Percentiles rank a stretch among this genome's conserved stretches.
Conservation (phyloP, 2,329 filamentous ascomycete species). For the Paramyrothecium sp. region DNA sequence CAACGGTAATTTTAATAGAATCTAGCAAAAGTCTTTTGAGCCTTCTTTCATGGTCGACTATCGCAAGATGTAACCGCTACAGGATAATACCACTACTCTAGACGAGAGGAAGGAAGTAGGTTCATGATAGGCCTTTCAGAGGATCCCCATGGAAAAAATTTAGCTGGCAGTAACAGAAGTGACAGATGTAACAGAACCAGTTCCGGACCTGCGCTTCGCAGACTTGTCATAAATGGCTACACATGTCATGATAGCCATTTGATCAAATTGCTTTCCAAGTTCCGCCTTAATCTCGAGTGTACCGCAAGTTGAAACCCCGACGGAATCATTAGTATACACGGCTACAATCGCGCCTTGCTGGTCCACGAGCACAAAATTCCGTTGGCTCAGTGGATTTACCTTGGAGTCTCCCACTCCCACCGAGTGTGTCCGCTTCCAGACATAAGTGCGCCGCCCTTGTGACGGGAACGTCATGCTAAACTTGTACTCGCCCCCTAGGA, state of each 20-base stretch:
- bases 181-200: not conserved
- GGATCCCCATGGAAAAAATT: too few relatives aligned
- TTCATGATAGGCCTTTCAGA: too few relatives aligned
- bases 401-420: not conserved
- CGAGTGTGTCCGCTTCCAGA: not conserved
- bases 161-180: too few relatives aligned
- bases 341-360: not conserved
- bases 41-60: too few relatives aligned
- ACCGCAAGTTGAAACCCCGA: not conserved
- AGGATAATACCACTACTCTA: too few relatives aligned
- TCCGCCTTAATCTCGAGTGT: not conserved
- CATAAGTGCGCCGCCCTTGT: not conserved
- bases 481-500: not conserved
- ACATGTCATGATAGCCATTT: not conserved
- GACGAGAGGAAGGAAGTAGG: too few relatives aligned
- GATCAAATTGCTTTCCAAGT: not conserved
- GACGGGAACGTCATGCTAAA: not conserved
- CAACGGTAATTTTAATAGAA: too few relatives aligned
- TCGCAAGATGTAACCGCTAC: too few relatives aligned
- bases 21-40: too few relatives aligned
- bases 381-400: not conserved
- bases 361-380: not conserved
- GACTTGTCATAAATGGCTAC: not conserved
- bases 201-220: not conserved
- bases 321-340: not conserved